Conservation (phyloP, 345 rosid genomes). For the Eucalyptus urophylla region DNA sequence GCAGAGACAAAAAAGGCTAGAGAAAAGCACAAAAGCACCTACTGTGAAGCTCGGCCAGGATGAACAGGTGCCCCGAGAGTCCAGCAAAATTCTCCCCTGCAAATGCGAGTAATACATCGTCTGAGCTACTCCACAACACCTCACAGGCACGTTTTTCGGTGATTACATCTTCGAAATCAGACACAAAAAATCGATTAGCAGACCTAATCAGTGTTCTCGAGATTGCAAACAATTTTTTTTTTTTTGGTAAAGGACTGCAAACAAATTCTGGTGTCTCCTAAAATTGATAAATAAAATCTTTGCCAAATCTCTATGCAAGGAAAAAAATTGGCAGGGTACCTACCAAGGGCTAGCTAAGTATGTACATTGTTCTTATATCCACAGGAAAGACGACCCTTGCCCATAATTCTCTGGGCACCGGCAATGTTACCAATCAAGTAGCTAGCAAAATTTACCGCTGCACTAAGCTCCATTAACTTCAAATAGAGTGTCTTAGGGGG, state of each 20-base stretch:
- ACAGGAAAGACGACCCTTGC: too few species aligned
- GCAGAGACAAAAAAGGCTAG: background rate
- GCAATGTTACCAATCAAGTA: too few species aligned
- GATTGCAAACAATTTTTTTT: background rate
- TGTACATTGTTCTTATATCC: too few species aligned
- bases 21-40: background rate
- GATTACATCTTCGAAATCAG: background rate
- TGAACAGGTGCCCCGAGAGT: background rate
- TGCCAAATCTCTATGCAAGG: background rate
- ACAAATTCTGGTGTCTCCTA: slow-evolving; percentile 1
- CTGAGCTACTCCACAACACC: background rate
- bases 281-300: background rate
- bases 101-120: background rate
- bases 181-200: background rate
- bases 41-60: background rate
- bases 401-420: too few species aligned
- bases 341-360: too few species aligned
- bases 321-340: too few species aligned
- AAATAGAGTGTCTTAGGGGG: too few species aligned
- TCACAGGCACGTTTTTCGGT: background rate
- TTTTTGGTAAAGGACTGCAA: background rate
- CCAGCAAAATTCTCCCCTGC: background rate
- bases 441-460: too few species aligned
- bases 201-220: slow-evolving; percentile 1
- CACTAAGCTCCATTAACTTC: too few species aligned